These are phyloP conservation scores for Phlyctochytrium arcticum DNA, from an alignment of 192 early-diverging fungal species.

Conservation along the genomic window DNA sequence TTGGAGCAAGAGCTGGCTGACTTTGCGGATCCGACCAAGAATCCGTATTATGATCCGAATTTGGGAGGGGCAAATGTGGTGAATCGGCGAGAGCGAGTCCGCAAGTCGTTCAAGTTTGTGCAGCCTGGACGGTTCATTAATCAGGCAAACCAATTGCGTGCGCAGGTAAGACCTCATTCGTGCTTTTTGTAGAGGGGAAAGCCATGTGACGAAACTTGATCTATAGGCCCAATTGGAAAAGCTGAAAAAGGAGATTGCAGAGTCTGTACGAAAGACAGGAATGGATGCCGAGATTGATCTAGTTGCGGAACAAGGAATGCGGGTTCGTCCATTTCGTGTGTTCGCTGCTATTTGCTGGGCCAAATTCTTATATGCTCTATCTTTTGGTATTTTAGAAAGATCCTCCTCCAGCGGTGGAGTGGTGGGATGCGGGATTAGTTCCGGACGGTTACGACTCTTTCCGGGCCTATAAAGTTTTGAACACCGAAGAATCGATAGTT, in stretches of 20 bases:
- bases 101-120: constrained; percentile 69
- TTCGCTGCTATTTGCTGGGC: too few species aligned
- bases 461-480: constrained; percentile 29
- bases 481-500: constrained; percentile 51
- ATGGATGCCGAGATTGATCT: constrained; percentile 71
- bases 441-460: constrained; percentile 69
- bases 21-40: constrained; percentile 67
- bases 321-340: too few species aligned
- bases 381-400: constrained; percentile 44
- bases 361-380: not conserved
- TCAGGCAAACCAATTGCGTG: constrained; percentile 76
- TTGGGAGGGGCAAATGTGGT: constrained; percentile 39
- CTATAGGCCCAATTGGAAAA: constrained; percentile 62
- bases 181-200: not conserved
- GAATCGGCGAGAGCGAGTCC: constrained; percentile 37
- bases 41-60: constrained; percentile 83
- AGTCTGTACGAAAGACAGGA: constrained; percentile 66
- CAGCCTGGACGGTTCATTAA: constrained; percentile 77
- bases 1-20: constrained; percentile 42
- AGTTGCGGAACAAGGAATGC: constrained; percentile 61
- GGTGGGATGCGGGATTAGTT: constrained; percentile 92
- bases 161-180: constrained; percentile 44
- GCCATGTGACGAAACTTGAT: not conserved
- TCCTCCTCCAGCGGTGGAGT: constrained; percentile 79
- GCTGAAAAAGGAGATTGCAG: constrained; percentile 69